Evolutionary conservation across 2,329 filamentous ascomycete species (phyloP).

Genomic region (Talaromyces sp.): DNA sequence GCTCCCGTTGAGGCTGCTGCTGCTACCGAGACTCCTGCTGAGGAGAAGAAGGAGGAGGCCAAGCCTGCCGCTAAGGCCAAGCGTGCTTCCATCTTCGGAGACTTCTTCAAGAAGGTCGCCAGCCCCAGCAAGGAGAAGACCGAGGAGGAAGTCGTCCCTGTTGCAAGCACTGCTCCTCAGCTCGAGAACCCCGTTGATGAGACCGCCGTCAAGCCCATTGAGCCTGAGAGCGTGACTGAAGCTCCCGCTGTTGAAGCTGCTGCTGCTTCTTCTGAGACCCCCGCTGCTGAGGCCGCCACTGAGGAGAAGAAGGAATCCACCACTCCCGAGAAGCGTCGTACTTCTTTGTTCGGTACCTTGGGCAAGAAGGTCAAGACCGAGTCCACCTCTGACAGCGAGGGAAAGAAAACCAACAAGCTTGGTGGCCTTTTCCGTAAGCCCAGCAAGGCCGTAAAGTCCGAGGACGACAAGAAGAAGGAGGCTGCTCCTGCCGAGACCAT

Average conservation of each 20-base stretch:
- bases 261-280: constrained; percentile 26
- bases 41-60: constrained; percentile 41
- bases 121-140: constrained; percentile 46
- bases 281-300: constrained; percentile 27
- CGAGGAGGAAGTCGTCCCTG: constrained; percentile 48
- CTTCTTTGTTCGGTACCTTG: constrained; percentile 55
- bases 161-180: constrained; percentile 50
- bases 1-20: constrained; percentile 36
- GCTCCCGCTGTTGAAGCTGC: constrained; percentile 38
- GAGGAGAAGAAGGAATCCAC: constrained; percentile 29
- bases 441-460: constrained; percentile 47
- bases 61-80: constrained; percentile 60
- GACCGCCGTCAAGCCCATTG: constrained; percentile 36
- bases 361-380: constrained; percentile 54
- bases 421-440: constrained; percentile 49
- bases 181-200: constrained; percentile 45
- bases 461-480: constrained; percentile 36
- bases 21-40: constrained; percentile 34
- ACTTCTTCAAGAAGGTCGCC: constrained; percentile 67
- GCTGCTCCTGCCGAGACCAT: constrained; percentile 28
- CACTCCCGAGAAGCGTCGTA: constrained; percentile 41
- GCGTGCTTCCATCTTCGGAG: constrained; percentile 80
- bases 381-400: constrained; percentile 46
- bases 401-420: constrained; percentile 48
- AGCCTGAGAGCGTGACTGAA: constrained; percentile 41